These are phyloP conservation scores for Kwoniella dejecticola DNA, from an alignment of 768 basidiomycete species.

Conservation along the genomic window DNA sequence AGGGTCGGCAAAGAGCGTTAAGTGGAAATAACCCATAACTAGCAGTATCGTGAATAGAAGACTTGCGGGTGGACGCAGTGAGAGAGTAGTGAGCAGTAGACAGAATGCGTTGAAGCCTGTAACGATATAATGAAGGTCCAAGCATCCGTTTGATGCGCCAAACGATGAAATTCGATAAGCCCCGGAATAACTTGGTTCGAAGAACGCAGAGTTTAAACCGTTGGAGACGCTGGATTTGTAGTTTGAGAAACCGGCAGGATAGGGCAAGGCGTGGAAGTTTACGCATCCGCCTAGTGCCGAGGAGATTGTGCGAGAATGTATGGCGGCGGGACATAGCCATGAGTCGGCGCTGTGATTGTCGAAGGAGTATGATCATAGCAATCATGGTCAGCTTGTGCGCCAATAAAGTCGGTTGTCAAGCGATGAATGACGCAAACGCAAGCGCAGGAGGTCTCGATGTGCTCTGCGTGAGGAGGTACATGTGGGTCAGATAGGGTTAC, in stretches of 20 bases:
- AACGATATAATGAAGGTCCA: slow-evolving; percentile 38
- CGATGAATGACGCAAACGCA: too few species aligned
- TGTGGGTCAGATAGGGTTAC: too few species aligned
- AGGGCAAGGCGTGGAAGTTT: slow-evolving; percentile 25
- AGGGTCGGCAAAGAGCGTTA: slow-evolving; percentile 37
- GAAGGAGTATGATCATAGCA: too few species aligned
- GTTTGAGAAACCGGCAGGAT: slow-evolving; percentile 22
- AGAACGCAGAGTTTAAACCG: slow-evolving; percentile 28
- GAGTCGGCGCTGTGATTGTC: slow-evolving; percentile 43
- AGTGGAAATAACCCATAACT: slow-evolving; percentile 40
- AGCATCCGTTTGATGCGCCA: slow-evolving; percentile 20
- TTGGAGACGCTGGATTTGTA: slow-evolving; percentile 19
- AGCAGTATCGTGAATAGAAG: slow-evolving; percentile 32
- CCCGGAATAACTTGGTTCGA: slow-evolving; percentile 35
- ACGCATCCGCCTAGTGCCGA: slow-evolving; percentile 35
- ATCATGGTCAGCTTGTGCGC: too few species aligned
- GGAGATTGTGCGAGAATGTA: slow-evolving; percentile 36
- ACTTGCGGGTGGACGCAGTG: slow-evolving; percentile 26
- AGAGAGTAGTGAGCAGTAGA: slow-evolving; percentile 31
- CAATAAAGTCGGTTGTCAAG: too few species aligned
- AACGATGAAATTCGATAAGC: slow-evolving; percentile 27
- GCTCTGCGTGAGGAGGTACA: too few species aligned
- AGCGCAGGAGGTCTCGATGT: too few species aligned
- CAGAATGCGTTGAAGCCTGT: slow-evolving; percentile 38
- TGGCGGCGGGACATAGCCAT: slow-evolving; percentile 47